Percentiles rank a stretch among this genome's conserved stretches.
phyloP scores from a whole-genome alignment of 83 land plant species.

The Diphasiastrum complanatum region DNA sequence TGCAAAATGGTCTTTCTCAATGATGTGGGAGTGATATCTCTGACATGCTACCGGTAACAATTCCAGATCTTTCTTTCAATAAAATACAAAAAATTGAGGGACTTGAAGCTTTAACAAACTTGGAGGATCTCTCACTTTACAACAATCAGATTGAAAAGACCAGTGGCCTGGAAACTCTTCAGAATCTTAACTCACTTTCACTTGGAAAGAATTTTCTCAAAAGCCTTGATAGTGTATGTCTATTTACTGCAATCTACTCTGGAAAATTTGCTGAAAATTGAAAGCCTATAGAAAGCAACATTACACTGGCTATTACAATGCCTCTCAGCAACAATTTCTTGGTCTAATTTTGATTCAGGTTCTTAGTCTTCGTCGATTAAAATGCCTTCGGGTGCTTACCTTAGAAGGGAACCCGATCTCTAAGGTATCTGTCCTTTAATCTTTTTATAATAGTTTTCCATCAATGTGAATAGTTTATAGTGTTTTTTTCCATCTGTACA shows the following conservation, averaged over 20 bases:
- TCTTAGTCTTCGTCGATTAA: conserved; percentile 25
- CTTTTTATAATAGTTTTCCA: too few species aligned
- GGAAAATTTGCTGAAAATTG: not conserved
- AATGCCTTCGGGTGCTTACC: conserved; percentile 24
- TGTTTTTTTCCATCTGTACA: too few species aligned
- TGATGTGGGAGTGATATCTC: too few species aligned
- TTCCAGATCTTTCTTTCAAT: conserved; percentile 40
- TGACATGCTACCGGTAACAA: too few species aligned
- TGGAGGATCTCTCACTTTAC: conserved; percentile 33
- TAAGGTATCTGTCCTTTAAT: conserved; percentile 17
- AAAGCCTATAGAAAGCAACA: too few species aligned
- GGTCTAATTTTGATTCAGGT: conserved; percentile 15
- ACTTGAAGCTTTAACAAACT: conserved; percentile 22
- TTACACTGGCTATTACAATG: not conserved
- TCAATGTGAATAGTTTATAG: too few species aligned
- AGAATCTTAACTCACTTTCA: conserved; percentile 26
- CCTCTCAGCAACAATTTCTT: not conserved
- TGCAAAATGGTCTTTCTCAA: too few species aligned
- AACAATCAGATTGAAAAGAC: conserved; percentile 24
- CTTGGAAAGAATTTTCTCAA: conserved; percentile 34
- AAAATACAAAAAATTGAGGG: conserved; percentile 33
- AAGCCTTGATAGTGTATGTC: conserved; percentile 28
- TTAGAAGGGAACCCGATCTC: conserved; percentile 38
- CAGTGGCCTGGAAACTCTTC: conserved; percentile 33
- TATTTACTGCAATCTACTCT: not conserved